phyloP scores from a whole-genome alignment of 805 yeast species.

The Sungouiella thailandica region DNA sequence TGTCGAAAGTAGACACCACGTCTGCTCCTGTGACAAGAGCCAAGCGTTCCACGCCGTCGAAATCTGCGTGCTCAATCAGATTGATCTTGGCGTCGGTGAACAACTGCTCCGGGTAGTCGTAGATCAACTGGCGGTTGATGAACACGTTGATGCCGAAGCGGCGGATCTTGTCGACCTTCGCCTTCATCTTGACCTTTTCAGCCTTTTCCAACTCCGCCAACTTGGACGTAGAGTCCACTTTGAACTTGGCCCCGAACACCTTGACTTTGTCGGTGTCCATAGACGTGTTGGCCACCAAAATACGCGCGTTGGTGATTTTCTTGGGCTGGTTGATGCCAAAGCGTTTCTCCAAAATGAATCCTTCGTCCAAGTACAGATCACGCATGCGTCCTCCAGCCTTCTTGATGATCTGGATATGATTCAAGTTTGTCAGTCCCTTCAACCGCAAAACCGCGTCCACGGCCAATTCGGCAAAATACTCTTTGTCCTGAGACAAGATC shows the following conservation, averaged over 20 bases:
- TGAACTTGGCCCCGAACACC: conserved; percentile 95
- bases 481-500: conserved; percentile 91
- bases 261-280: conserved; percentile 97
- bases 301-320: conserved; percentile 72
- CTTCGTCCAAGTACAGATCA: conserved; percentile 94
- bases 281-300: conserved; percentile 91
- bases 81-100: conserved; percentile 83
- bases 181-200: conserved; percentile 89
- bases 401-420: conserved; percentile 89
- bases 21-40: conserved; percentile 98
- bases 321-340: conserved; percentile 96
- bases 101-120: conserved; percentile 96
- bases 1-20: conserved; percentile 93
- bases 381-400: conserved; percentile 88
- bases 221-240: conserved; percentile 91
- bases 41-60: conserved; percentile 94
- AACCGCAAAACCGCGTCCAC: conserved; percentile 90
- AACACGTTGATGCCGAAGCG: conserved; percentile 84
- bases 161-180: conserved; percentile 82
- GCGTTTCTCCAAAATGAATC: conserved; percentile 84
- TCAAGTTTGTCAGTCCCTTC: conserved; percentile 81
- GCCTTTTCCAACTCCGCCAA: conserved; percentile 92
- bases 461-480: conserved; percentile 80
- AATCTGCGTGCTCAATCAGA: conserved; percentile 96
- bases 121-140: conserved; percentile 92